Conservation (phyloP, 768 basidiomycete species). For the Suillus sp. region DNA sequence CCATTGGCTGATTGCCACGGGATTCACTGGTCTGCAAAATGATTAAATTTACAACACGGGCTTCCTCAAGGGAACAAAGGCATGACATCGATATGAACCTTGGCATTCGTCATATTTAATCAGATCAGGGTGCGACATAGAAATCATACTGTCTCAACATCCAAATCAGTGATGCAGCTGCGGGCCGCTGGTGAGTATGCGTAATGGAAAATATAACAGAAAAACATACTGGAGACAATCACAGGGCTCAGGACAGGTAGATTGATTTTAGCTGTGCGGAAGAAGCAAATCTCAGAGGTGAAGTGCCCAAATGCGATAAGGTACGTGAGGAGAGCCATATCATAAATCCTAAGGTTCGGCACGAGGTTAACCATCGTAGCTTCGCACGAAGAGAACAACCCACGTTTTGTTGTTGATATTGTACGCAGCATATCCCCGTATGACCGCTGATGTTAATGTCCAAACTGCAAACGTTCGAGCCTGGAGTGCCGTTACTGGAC, state of each 20-base stretch:
- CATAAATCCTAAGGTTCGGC: slow-evolving; percentile 67
- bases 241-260: slow-evolving; percentile 69
- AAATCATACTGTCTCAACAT: slow-evolving; percentile 83
- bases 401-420: slow-evolving; percentile 83
- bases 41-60: background rate
- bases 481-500: slow-evolving; percentile 80
- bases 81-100: background rate
- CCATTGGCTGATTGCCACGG: background rate
- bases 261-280: slow-evolving; percentile 67
- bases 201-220: slow-evolving; percentile 6
- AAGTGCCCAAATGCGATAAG: slow-evolving; percentile 92
- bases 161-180: slow-evolving; percentile 76
- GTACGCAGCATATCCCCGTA: slow-evolving; percentile 89
- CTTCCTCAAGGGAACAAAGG: background rate
- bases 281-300: slow-evolving; percentile 81
- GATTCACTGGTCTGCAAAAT: background rate
- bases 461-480: slow-evolving; percentile 90
- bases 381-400: slow-evolving; percentile 31
- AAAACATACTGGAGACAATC: slow-evolving; percentile 79
- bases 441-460: slow-evolving; percentile 84
- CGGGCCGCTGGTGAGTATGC: slow-evolving; percentile 15
- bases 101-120: background rate
- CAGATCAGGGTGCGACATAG: slow-evolving; percentile 55
- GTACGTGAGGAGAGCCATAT: slow-evolving; percentile 86
- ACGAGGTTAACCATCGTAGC: slow-evolving; percentile 7